Base-by-base conservation (phyloP, 192 early-diverging fungal genomes). In the Backusella tuberculispora region DNA sequence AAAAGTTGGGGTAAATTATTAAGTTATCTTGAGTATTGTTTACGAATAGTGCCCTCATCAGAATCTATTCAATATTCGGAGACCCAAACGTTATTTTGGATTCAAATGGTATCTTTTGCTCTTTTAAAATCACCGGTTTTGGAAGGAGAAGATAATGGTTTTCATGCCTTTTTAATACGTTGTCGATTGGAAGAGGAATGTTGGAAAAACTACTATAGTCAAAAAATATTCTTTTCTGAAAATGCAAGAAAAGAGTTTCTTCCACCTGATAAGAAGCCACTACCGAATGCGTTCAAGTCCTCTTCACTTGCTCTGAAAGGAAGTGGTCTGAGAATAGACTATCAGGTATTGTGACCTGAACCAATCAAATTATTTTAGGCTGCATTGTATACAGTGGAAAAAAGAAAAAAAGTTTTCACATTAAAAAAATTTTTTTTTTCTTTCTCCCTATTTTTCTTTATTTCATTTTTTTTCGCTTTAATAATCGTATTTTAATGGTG, bases 231-330 rank as follows among this genome's bases (percentile, higher is more conserved):
- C 26, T 48, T 70, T 60, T 74, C 75, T 56, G 53, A 70, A 24
- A 73, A 66, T 34, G 75, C 72, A 14, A 37, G 41, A 14, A 60
- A 73, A 21, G 66, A 73, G 44, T 81, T 81, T 26, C 24, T 76
- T n/a, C 70, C 75, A 26, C 80, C 80, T 46, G 80, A 81, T 48
- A 63, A 69, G 43, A 81, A 81, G 42, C 64, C 70, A 26, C 37
- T 81, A n/a, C 80, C 80, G 8, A 81, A 81, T 71, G 80, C 80
- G 12, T 81, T 81, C 72, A 76, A 77, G 60, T 45, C 80, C 1
- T 76, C 80, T 8, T 73, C 74, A 14, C 53, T 81, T 14, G 80
- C 72, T 3, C 53, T 81, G 41, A 76, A 73, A 63, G 80, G 80
- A 44, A 77, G 68, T 53, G 71, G 72, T 9, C 50, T 81, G 50